A percentile compares a stretch with the other conserved stretches of the same genome.
Conservation (phyloP, 441 rosid species). For the Pelargonium myrrhifolium region DNA sequence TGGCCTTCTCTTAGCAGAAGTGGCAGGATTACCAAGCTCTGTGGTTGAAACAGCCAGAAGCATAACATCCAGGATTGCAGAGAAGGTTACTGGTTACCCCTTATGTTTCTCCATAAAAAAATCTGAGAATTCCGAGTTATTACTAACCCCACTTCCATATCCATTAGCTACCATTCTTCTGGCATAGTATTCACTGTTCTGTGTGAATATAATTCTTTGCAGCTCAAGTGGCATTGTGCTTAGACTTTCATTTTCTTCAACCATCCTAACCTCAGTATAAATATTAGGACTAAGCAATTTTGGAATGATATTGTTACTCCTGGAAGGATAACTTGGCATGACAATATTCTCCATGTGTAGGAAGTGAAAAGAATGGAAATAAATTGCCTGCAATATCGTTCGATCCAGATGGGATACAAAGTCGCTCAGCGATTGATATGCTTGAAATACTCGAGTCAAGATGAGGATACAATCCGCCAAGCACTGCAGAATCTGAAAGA, state of each 20-base stretch:
- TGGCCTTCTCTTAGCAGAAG: conserved; percentile 80
- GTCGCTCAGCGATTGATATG: conserved; percentile 65
- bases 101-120: background rate
- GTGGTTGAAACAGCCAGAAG: conserved; percentile 73
- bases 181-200: background rate
- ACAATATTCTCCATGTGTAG: conserved; percentile 26
- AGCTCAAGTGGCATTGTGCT: no score
- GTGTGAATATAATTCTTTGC: no score
- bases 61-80: conserved; percentile 61
- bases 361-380: conserved; percentile 61
- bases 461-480: conserved; percentile 57
- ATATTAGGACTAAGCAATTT: background rate
- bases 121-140: background rate
- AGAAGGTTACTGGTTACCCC: conserved; percentile 48
- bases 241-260: background rate
- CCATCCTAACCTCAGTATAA: background rate
- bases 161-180: background rate
- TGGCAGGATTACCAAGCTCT: conserved; percentile 80
- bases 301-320: background rate
- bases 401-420: conserved; percentile 39
- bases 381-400: conserved; percentile 42
- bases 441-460: conserved; percentile 63
- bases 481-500: conserved; percentile 65
- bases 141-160: background rate
- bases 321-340: background rate